Conservation (phyloP, 345 rosid genomes). For the Triadica sebifera region DNA sequence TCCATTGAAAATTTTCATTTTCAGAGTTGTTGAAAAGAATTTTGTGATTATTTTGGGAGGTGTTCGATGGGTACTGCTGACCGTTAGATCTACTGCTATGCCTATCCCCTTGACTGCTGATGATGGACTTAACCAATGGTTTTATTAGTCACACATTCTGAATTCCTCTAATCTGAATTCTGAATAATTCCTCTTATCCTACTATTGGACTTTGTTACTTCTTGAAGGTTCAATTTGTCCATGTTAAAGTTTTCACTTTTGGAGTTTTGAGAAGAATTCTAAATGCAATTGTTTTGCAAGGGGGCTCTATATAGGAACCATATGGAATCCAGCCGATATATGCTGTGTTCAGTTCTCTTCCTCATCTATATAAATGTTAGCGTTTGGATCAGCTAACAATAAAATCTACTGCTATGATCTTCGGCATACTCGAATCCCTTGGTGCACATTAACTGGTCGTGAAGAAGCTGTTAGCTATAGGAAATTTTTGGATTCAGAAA, state of each 20-base stretch:
- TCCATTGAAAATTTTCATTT: neutral
- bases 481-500: constrained; percentile 22
- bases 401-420: constrained; percentile 26
- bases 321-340: constrained; percentile 20
- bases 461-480: constrained; percentile 22
- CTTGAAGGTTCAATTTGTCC: neutral
- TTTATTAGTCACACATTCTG: neutral
- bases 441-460: constrained; percentile 20
- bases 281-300: constrained; percentile 5
- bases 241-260: neutral
- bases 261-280: neutral
- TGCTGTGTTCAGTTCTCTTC: constrained; percentile 26
- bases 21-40: neutral
- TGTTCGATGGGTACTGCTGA: constrained; percentile 47
- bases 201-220: neutral
- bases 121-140: neutral
- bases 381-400: constrained; percentile 22
- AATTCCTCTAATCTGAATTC: neutral
- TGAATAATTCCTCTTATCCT: neutral
- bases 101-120: neutral
- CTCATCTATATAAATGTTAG: constrained; percentile 3
- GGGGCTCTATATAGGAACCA: constrained; percentile 14
- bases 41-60: constrained; percentile 38
- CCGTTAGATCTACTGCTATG: neutral
- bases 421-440: constrained; percentile 14